Conservation (phyloP, 352 stramenopile genomes). For the Phytopythium boreale region DNA sequence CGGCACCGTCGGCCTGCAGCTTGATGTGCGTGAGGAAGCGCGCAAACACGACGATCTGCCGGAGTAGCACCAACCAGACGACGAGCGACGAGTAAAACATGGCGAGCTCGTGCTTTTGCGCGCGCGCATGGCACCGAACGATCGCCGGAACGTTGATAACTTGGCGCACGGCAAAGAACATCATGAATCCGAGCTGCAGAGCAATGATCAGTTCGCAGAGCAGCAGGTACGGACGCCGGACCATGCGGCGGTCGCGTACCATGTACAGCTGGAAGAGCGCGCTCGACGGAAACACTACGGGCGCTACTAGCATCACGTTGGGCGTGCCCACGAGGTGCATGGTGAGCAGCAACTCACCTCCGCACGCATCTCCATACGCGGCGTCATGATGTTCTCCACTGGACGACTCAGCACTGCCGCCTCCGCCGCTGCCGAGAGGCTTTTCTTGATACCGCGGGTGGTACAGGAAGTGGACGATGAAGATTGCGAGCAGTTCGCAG, state of each 20-base stretch:
- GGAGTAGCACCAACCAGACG: constrained; percentile 53
- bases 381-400: constrained; percentile 9
- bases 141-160: constrained; percentile 42
- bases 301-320: constrained; percentile 54
- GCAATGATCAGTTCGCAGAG: constrained; percentile 66
- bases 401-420: not conserved
- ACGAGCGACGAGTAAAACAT: constrained; percentile 61
- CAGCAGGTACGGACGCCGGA: constrained; percentile 61
- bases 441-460: constrained; percentile 12
- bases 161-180: constrained; percentile 49
- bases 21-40: constrained; percentile 75
- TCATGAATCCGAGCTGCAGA: constrained; percentile 48
- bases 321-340: constrained; percentile 51
- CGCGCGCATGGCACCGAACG: constrained; percentile 36
- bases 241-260: constrained; percentile 51
- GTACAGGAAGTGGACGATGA: constrained; percentile 32
- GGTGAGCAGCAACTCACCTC: constrained; percentile 24
- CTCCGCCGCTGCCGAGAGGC: not conserved
- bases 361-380: constrained; percentile 13
- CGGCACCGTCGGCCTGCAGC: constrained; percentile 59
- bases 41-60: constrained; percentile 67
- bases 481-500: constrained; percentile 37
- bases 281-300: constrained; percentile 53
- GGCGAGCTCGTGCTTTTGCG: constrained; percentile 29
- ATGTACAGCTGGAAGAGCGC: constrained; percentile 47